phyloP scores from a whole-genome alignment of 2,329 filamentous ascomycete species.

The Penicillium fuscoglaucum region DNA sequence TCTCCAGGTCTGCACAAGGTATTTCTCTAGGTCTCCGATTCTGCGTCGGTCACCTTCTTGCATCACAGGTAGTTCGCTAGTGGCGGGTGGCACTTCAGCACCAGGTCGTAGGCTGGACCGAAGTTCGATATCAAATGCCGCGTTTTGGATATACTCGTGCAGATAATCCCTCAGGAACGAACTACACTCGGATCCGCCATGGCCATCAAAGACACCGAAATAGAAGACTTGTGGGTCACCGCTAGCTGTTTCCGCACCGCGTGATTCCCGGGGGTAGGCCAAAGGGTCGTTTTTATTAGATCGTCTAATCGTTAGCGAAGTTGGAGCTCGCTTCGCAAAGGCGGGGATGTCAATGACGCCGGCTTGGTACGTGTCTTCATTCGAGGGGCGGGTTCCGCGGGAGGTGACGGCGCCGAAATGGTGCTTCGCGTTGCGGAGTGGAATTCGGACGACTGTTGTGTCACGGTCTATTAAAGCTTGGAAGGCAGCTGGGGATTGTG shows the following conservation, averaged over 20 bases:
- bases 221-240: slow-evolving; percentile 97
- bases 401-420: slow-evolving; percentile 83
- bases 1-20: slow-evolving; percentile 75
- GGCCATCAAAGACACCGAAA: slow-evolving; percentile 94
- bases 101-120: slow-evolving; percentile 67
- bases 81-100: slow-evolving; percentile 16
- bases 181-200: slow-evolving; percentile 86
- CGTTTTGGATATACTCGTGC: slow-evolving; percentile 84
- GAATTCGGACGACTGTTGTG: slow-evolving; percentile 91
- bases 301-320: slow-evolving; percentile 54
- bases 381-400: slow-evolving; percentile 80
- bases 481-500: slow-evolving; percentile 57
- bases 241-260: slow-evolving; percentile 69
- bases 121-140: slow-evolving; percentile 73
- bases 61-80: slow-evolving; percentile 48
- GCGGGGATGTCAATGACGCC: slow-evolving; percentile 91
- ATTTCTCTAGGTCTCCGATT: slow-evolving; percentile 67
- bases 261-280: slow-evolving; percentile 55
- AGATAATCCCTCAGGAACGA: slow-evolving; percentile 80
- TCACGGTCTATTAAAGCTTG: slow-evolving; percentile 68
- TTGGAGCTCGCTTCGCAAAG: slow-evolving; percentile 80
- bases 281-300: slow-evolving; percentile 30
- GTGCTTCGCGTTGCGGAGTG: slow-evolving; percentile 88
- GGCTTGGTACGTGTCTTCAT: slow-evolving; percentile 92
- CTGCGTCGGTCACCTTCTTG: slow-evolving; percentile 58